Conservation (phyloP, 768 basidiomycete species). For the Ramaria sp. region DNA sequence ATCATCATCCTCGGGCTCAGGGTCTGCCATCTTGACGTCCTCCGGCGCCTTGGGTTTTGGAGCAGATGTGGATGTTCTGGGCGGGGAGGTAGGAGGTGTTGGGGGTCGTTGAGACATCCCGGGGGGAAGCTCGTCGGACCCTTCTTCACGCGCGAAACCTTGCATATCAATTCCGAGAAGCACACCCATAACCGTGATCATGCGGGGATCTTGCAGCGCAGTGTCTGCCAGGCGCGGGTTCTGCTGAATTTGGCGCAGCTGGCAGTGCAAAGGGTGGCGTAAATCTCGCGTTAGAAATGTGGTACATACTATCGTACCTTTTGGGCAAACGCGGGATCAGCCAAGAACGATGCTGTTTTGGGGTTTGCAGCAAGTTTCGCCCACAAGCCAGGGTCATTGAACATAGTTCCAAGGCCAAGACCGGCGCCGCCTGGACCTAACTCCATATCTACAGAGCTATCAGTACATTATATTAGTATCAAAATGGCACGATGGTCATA, state of each 20-base stretch:
- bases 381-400: constrained; percentile 74
- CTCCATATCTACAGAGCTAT: constrained; percentile 18
- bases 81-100: constrained; percentile 25
- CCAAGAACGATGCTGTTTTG: constrained; percentile 71
- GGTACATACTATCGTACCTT: constrained; percentile 30
- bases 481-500: constrained; percentile 18
- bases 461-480: constrained; percentile 4
- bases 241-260: constrained; percentile 59
- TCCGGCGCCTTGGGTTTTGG: constrained; percentile 28
- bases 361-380: constrained; percentile 82
- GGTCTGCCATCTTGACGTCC: constrained; percentile 51
- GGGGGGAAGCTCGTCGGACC: constrained; percentile 68
- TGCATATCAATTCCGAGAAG: constrained; percentile 91
- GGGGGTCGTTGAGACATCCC: constrained; percentile 27
- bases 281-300: background rate
- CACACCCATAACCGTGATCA: constrained; percentile 89
- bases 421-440: constrained; percentile 23
- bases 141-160: constrained; percentile 75
- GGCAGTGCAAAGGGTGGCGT: constrained; percentile 1
- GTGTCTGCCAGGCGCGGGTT: constrained; percentile 54
- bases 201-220: constrained; percentile 71
- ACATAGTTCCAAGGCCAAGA: constrained; percentile 58
- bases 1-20: constrained; percentile 39
- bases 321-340: constrained; percentile 74
- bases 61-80: constrained; percentile 28